Conservation (phyloP, 2,329 filamentous ascomycete genomes). For the Ophiostoma himal-ulmi region DNA sequence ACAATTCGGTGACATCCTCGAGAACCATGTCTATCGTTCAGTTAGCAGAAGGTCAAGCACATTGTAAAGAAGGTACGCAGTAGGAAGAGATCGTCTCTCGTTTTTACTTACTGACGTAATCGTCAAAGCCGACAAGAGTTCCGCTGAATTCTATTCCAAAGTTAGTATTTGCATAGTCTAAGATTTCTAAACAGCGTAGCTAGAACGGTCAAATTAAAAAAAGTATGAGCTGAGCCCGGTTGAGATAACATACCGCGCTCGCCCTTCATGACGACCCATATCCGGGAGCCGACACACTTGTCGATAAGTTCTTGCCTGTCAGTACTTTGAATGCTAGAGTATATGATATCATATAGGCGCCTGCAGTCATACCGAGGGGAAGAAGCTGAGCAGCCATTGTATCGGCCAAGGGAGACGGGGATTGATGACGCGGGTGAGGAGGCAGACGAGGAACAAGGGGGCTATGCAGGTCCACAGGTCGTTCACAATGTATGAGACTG, state of each 20-base stretch:
- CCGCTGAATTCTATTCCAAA: conserved; percentile 75
- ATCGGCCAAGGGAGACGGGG: not conserved
- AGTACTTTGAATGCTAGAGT: not conserved
- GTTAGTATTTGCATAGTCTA: conserved; percentile 13
- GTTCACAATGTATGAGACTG: not conserved
- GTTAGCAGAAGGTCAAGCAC: conserved; percentile 20
- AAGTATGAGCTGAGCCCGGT: not conserved
- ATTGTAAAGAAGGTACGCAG: not conserved
- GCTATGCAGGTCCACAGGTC: not conserved
- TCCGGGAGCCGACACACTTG: conserved; percentile 94
- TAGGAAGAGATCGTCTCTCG: not conserved
- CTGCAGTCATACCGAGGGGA: conserved; percentile 52
- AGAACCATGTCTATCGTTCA: conserved; percentile 79
- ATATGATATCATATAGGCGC: not conserved
- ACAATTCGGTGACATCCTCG: conserved; percentile 96
- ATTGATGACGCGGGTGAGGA: not conserved
- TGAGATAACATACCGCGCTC: conserved; percentile 68
- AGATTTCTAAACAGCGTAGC: not conserved
- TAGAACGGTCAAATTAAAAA: not conserved
- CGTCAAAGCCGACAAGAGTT: conserved; percentile 90
- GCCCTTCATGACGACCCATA: conserved; percentile 99
- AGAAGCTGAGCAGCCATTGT: conserved; percentile 68
- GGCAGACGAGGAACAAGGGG: not conserved
- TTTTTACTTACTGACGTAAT: conserved; percentile 90
- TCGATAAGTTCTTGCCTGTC: conserved; percentile 77